A percentile compares a stretch with the other conserved stretches of the same genome.
phyloP scores from a whole-genome alignment of 805 yeast genomes.

The Teunomyces atbi region DNA sequence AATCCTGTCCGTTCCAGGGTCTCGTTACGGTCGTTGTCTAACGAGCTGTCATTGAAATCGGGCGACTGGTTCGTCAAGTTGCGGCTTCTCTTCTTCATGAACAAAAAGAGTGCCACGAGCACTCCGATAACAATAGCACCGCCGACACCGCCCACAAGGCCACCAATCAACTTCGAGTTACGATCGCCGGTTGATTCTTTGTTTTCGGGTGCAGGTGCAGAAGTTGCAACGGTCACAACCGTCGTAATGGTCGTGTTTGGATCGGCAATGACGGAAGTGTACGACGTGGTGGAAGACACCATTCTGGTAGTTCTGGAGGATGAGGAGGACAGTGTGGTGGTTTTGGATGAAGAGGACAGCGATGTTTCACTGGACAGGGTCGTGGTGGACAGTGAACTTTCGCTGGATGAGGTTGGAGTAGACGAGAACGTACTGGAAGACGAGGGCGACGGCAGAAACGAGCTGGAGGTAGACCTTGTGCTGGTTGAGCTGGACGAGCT shows the following conservation, averaged over 20 bases:
- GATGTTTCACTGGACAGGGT: background rate
- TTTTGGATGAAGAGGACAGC: constrained; percentile 2
- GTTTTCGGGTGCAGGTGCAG: constrained; percentile 16
- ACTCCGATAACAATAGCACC: constrained; percentile 42
- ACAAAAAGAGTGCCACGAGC: constrained; percentile 34
- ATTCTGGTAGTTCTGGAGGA: background rate
- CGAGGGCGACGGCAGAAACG: background rate
- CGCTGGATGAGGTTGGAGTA: constrained; percentile 6
- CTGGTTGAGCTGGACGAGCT: constrained; percentile 12
- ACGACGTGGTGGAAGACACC: constrained; percentile 9
- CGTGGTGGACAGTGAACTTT: constrained; percentile 1
- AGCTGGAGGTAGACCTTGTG: constrained; percentile 10
- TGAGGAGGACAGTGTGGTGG: constrained; percentile 11
- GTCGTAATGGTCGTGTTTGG: constrained; percentile 42
- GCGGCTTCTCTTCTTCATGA: constrained; percentile 30
- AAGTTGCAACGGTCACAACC: constrained; percentile 37
- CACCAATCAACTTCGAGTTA: constrained; percentile 41
- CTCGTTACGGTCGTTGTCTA: constrained; percentile 16
- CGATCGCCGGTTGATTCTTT: constrained; percentile 12
- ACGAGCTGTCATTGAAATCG: constrained; percentile 37
- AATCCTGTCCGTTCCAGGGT: constrained; percentile 11
- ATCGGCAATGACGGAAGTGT: constrained; percentile 19
- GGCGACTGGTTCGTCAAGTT: constrained; percentile 41
- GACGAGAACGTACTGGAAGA: constrained; percentile 5
- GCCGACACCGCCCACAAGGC: constrained; percentile 47